Evolutionary conservation across 805 yeast genomes (phyloP), one percentile per base, ranked within the genome.

Genomic region (Saccharomycopsis sp.): DNA sequence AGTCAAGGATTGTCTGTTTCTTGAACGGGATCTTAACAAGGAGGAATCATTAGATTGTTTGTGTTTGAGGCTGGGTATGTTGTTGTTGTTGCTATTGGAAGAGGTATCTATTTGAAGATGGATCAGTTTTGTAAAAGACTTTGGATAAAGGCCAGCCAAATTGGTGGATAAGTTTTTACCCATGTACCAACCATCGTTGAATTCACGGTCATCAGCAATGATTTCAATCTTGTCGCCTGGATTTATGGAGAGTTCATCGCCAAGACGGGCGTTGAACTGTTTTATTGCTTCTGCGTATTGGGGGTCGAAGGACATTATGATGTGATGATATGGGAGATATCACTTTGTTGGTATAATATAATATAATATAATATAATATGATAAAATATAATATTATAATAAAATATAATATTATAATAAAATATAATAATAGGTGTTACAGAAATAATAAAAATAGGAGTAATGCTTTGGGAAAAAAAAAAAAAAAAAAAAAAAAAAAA

Each of bases 161-260:
- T 75, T 73, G 0, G 89, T 77, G 37, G 72, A 55, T 37, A 85
- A 55, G 52, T 88, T 88, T 45, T 75, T 77, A 3, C 96, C 95
- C 71, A 84, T 81, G 56, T 80, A 92, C 99, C 99, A 92, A 13
- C 97, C 96, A 60, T 92, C 97, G 52, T 84, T 82, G 59, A 82
- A 92, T 54, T 85, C 96, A 48, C 80, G 73, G 61, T 92, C 98
- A 60, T 87, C 96, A 33, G 94, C 85, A 17, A 92, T 74, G 5
- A 92, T 85, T 57, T 86, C 94, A 43, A 92, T 69, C 46, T 75
- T 77, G 56, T 92, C 96, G 20, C 96, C 97, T 8, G 80, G 73
- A 36, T 67, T 70, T 51, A 92, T 68, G 35, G 78, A 75, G 30
- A 92, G 66, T 60, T 92, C 99, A 61, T 92, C 98, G 19, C 85